Conservation (phyloP, 257 asterid species). For the Solanum appendiculatum region DNA sequence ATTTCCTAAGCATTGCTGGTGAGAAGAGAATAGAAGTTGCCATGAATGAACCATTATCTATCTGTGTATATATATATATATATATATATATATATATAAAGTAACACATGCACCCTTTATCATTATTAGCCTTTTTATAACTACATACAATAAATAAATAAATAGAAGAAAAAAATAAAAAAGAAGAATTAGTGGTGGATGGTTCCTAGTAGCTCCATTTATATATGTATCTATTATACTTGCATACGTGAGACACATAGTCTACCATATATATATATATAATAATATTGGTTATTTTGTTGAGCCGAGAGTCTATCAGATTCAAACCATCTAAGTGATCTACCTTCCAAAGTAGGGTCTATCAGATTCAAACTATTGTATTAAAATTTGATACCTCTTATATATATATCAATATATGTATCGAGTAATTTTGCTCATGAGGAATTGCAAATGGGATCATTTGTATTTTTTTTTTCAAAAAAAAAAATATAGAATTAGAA, state of each 20-base stretch:
- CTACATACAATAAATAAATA: background rate
- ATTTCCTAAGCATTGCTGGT: constrained; percentile 34
- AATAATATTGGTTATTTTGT: background rate
- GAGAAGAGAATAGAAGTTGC: background rate
- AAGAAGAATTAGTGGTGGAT: background rate
- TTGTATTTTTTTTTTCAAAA: too few relatives aligned
- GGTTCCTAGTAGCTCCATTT: background rate
- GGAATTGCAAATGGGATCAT: background rate
- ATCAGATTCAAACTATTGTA: too few relatives aligned
- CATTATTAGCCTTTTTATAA: background rate
- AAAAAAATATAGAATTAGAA: background rate
- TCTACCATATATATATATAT: background rate
- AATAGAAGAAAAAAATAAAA: background rate
- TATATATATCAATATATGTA: background rate
- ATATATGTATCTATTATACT: background rate
- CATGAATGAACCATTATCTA: constrained; percentile 21
- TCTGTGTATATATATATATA: background rate
- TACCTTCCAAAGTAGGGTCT: background rate
- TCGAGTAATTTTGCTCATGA: background rate
- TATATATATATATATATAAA: constrained; percentile 3
- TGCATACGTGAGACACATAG: background rate
- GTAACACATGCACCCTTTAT: constrained; percentile 11
- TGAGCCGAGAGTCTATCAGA: too few relatives aligned
- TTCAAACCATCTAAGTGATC: background rate
- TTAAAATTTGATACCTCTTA: background rate